Conservation (phyloP, 192 early-diverging fungal genomes). For the Linnemannia elongata region DNA sequence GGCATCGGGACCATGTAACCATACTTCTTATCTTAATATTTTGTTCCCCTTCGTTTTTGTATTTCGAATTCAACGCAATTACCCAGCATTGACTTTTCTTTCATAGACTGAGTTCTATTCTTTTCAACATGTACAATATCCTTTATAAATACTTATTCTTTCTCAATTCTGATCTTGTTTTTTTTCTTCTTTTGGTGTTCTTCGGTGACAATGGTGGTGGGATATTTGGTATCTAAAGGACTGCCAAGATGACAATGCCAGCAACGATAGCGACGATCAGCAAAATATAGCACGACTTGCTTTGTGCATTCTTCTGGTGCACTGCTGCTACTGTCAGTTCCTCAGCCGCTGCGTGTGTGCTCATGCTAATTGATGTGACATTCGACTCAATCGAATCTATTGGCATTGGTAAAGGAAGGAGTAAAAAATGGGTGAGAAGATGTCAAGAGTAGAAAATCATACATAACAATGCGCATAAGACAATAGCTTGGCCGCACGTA, state of each 20-base stretch:
- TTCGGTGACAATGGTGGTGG: neutral
- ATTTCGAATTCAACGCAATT: neutral
- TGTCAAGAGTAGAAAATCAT: neutral
- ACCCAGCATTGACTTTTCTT: neutral
- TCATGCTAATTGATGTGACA: slow-evolving; percentile 82
- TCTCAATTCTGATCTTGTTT: neutral
- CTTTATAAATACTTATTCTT: neutral
- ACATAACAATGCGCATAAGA: neutral
- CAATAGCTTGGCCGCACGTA: slow-evolving; percentile 42
- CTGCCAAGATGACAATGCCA: slow-evolving; percentile 52
- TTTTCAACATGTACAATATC: neutral
- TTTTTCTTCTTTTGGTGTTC: too few species aligned
- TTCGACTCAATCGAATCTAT: slow-evolving; percentile 77
- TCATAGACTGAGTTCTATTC: neutral
- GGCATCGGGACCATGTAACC: slow-evolving; percentile 49
- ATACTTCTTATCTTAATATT: neutral
- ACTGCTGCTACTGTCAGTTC: slow-evolving; percentile 83
- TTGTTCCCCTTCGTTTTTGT: neutral
- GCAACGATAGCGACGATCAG: slow-evolving; percentile 80
- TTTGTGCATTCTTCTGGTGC: slow-evolving; percentile 81
- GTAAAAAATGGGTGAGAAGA: neutral
- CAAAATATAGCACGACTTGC: slow-evolving; percentile 87
- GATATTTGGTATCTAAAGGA: slow-evolving; percentile 17
- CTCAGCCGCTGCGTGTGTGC: slow-evolving; percentile 83
- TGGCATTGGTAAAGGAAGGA: neutral